Base-by-base conservation (phyloP, 176 grass and related monocot genomes). In the Oryza glumipatula region DNA sequence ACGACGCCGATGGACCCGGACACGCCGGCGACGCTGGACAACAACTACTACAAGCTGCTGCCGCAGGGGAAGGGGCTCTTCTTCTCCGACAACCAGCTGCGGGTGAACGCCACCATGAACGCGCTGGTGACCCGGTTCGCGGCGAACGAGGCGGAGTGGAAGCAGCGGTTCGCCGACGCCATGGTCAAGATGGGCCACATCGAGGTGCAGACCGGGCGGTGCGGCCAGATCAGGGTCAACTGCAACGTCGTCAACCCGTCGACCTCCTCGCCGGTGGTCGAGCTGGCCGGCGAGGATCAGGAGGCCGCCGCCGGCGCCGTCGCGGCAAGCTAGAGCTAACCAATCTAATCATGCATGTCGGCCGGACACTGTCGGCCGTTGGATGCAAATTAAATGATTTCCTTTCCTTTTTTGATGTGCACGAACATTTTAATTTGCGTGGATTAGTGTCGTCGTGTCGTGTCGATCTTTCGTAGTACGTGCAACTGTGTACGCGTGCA, bases 161-260 rank as follows among this genome's bases (percentile, higher is more conserved):
- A 86, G 56, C 26, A 71, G 66, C 30, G 66, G 4, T 91, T 91
- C 76, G 71, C 85, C 13, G 72, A 45, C 7, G 89, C 89, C 7
- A 91, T 91, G 89, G 76, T 91, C 4, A 88, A 91, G 77, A 91
- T 91, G 89, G 89, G 89, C 10, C 64, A 56, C 81, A 85, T 80
- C 89, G 23, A 91, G 81, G 89, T 91, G 76, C 76, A 81, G 81
- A 88, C 89, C 8, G 89, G 89, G 0, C 17, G 46, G 16, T 84
- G 82, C 65, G 89, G 89, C 9, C 75, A 90, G 79, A 60, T 90
- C 19, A 24, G 88, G 3, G 79, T 83, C 39, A 86, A 83, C 19
- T 90, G 88, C 88, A 78, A 69, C 84, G 68, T 90, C 80, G 88
- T 90, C 68, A 90, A 90, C 49, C 58, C 80, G 3, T 77, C 67